Conservation (phyloP, 345 rosid genomes). For the Populus pruinosa region DNA sequence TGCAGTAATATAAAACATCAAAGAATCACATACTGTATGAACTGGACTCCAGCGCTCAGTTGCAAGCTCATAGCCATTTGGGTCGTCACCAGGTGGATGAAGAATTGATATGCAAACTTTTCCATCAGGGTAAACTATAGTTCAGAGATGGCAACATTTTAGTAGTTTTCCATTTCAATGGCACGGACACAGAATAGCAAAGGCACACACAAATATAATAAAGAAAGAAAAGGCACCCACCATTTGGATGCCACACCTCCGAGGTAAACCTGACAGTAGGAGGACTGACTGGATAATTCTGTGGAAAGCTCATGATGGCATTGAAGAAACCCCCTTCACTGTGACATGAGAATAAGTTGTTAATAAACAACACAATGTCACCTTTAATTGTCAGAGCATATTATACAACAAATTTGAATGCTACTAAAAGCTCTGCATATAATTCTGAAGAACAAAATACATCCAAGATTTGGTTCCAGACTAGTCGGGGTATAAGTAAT, state of each 20-base stretch:
- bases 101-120: conserved; percentile 96
- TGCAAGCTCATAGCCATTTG: conserved; percentile 96
- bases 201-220: background rate
- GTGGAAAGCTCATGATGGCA: conserved; percentile 92
- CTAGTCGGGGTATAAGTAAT: background rate
- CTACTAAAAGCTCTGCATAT: background rate
- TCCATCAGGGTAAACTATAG: conserved; percentile 82
- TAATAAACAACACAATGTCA: background rate
- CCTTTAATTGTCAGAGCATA: background rate
- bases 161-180: background rate
- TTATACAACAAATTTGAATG: background rate
- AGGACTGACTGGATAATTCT: conserved; percentile 85
- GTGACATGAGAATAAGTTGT: conserved; percentile 14
- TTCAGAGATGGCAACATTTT: conserved; percentile 2
- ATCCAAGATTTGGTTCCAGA: background rate
- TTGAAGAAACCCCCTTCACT: conserved; percentile 98
- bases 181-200: background rate
- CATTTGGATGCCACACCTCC: conserved; percentile 98
- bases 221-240: conserved; percentile 30
- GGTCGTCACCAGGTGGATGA: conserved; percentile 99
- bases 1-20: background rate
- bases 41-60: conserved; percentile 97
- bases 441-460: background rate
- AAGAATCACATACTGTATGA: conserved; percentile 64
- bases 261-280: conserved; percentile 86